A percentile compares a stretch with the other conserved stretches of the same genome.
phyloP scores from a whole-genome alignment of 768 basidiomycete species.

The Clitopilus hobsonii region DNA sequence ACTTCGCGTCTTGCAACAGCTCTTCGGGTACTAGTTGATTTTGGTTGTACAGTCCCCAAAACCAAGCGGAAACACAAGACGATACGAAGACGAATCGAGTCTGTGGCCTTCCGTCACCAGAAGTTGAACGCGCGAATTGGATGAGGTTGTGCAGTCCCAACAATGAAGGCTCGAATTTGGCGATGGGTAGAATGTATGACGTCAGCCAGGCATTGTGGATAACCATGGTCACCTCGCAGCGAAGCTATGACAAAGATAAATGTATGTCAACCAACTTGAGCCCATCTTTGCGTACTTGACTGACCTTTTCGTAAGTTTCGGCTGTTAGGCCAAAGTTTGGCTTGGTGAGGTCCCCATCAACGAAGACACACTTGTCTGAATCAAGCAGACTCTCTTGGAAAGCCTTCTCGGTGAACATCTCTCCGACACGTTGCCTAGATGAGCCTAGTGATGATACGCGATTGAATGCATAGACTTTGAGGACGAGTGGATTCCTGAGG shows the following conservation, averaged over 20 bases:
- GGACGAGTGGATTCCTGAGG: constrained; percentile 26
- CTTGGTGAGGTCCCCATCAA: not conserved
- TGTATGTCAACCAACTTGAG: not conserved
- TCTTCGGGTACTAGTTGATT: constrained; percentile 11
- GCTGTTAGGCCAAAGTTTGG: not conserved
- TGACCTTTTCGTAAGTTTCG: not conserved
- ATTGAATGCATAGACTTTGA: constrained; percentile 31
- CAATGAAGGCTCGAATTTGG: constrained; percentile 30
- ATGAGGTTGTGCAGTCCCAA: constrained; percentile 23
- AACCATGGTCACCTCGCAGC: not conserved
- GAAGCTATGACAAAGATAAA: not conserved
- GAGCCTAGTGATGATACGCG: not conserved
- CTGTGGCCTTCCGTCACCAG: constrained; percentile 4
- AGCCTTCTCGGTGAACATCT: not conserved
- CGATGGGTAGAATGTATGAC: constrained; percentile 16
- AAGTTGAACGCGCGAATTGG: constrained; percentile 18
- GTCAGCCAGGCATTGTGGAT: not conserved
- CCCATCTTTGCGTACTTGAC: not conserved
- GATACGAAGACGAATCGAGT: constrained; percentile 29
- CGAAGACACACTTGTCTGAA: not conserved
- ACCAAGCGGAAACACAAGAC: constrained; percentile 21
- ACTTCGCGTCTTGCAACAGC: not conserved
- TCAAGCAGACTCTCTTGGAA: not conserved
- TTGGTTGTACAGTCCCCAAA: constrained; percentile 8
- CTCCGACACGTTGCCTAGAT: not conserved